Percentiles rank a stretch among this genome's conserved stretches.
Evolutionary conservation across 208 protist species (phyloP).

Genomic region (Wallacemonas sp.): DNA sequence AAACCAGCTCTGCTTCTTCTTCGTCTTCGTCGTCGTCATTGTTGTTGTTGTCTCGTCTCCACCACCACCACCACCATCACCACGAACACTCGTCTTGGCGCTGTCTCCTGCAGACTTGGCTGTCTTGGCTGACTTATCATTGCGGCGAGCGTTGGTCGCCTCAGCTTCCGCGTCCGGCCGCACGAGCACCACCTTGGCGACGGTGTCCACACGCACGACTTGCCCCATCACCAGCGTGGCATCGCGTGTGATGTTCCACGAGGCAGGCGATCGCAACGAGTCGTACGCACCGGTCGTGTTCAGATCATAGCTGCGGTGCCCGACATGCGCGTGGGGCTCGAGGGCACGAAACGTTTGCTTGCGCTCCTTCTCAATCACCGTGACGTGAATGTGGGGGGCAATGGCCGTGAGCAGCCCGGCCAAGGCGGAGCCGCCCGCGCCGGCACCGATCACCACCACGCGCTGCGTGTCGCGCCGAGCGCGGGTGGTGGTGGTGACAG

Average conservation of each 20-base stretch:
- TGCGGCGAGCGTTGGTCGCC: too few relatives aligned
- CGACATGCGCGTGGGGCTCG: constrained; percentile 74
- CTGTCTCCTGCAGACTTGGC: neutral
- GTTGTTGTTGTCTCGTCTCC: neutral
- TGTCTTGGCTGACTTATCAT: neutral
- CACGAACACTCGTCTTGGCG: too few relatives aligned
- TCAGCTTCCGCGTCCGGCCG: too few relatives aligned
- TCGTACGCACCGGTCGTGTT: constrained; percentile 74
- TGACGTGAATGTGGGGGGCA: constrained; percentile 60
- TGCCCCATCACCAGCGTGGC: constrained; percentile 67
- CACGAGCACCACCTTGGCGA: constrained; percentile 55
- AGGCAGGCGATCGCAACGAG: constrained; percentile 60
- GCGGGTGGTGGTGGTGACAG: constrained; percentile 25
- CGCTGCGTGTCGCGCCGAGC: constrained; percentile 38
- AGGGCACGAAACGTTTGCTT: constrained; percentile 65
- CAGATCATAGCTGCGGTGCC: constrained; percentile 89
- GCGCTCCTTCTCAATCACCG: constrained; percentile 76
- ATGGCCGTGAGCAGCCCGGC: constrained; percentile 57
- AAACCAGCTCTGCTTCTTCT: constrained; percentile 14
- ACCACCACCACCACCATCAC: too few relatives aligned
- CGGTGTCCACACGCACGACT: constrained; percentile 54
- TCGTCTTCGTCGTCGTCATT: neutral
- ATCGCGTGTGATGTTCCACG: constrained; percentile 83
- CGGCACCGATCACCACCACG: constrained; percentile 80
- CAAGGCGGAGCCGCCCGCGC: constrained; percentile 61